These are phyloP conservation scores for Mycena alexandri DNA, from an alignment of 768 basidiomycete genomes.

Conservation along the genomic window DNA sequence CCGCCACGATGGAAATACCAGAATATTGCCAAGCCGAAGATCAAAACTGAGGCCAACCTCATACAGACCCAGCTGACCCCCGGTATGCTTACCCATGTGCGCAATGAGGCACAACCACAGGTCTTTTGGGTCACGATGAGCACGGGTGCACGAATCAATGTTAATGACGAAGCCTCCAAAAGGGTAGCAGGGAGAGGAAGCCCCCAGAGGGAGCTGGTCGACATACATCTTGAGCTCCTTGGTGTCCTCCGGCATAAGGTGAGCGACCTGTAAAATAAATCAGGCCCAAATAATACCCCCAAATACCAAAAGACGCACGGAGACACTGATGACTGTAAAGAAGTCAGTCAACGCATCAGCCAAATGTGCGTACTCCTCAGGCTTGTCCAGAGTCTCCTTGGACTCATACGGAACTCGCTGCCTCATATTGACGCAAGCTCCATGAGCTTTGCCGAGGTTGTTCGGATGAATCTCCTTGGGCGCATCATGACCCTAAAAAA, in stretches of 20 bases:
- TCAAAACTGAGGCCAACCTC: slow-evolving; percentile 39
- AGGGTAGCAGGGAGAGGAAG: slow-evolving; percentile 13
- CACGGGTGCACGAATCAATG: slow-evolving; percentile 2
- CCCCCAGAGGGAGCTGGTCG: background rate
- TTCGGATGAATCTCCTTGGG: slow-evolving; percentile 11
- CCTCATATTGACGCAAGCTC: background rate
- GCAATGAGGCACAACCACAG: slow-evolving; percentile 37
- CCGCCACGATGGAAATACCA: slow-evolving; percentile 32
- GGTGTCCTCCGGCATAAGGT: background rate
- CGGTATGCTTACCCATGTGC: slow-evolving; percentile 31
- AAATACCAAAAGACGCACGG: too few relatives aligned
- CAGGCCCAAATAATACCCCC: background rate
- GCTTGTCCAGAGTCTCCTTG: background rate
- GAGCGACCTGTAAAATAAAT: background rate
- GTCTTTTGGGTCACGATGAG: slow-evolving; percentile 8
- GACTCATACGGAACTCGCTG: background rate
- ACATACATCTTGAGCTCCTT: slow-evolving; percentile 10
- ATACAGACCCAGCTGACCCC: slow-evolving; percentile 37
- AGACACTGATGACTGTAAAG: background rate
- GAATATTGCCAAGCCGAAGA: slow-evolving; percentile 33
- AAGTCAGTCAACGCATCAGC: slow-evolving; percentile 11
- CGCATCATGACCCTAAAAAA: slow-evolving; percentile 2
- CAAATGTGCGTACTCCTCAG: background rate
- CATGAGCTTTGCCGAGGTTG: background rate
- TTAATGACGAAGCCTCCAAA: slow-evolving; percentile 12